Base-by-base conservation (phyloP, 805 yeast species). In the Lipomyces oligophaga region DNA sequence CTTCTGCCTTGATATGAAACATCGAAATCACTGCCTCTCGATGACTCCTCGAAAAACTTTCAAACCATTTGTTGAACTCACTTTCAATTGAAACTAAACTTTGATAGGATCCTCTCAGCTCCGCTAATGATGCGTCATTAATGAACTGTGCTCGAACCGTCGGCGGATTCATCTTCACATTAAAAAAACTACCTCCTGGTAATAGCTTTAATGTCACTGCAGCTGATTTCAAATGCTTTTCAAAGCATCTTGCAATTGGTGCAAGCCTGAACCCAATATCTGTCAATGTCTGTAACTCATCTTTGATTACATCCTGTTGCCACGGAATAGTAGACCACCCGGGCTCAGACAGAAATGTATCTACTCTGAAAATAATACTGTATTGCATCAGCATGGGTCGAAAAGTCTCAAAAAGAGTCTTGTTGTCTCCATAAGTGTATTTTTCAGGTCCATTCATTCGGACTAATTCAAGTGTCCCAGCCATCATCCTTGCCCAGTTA, bases 241-340 rank as follows among this genome's bases (percentile, higher is more conserved):
- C 16, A 6, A 25, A 16, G n/a, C 7, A 2, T n/a, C 4, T 11
- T 18, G 16, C 3, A 8, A 13, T 15, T 13, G 16, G 21, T 3
- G 31, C 22, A 11, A 34, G 19, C 15, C 39, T 43, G n/a, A 44
- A 26, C 10, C 34, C 19, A 1, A 33, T 15, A 20, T 38, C 48
- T n/a, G 25, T 34, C 35, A 38, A 30, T 15, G 18, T 10, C 7
- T 44, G 48, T 5, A 16, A 4, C 19, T 22, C 4, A 24, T 16
- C 8, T 35, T 44, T 44, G 5, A 27, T 28, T 5, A 25, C 16
- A n/a, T 8, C n/a, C 22, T 8, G 25, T 28, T 38, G 21, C 38
- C 38, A 44, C 18, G 48, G 43, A 18, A 44, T 20, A 2, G 43
- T 34, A 15, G 22, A 34, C 48, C 48, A 44, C 27, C 38, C 43